Evolutionary conservation across 1,284 basidiomycete genomes (phyloP).

Genomic region (Anthracocystis panici-leucophaei): DNA sequence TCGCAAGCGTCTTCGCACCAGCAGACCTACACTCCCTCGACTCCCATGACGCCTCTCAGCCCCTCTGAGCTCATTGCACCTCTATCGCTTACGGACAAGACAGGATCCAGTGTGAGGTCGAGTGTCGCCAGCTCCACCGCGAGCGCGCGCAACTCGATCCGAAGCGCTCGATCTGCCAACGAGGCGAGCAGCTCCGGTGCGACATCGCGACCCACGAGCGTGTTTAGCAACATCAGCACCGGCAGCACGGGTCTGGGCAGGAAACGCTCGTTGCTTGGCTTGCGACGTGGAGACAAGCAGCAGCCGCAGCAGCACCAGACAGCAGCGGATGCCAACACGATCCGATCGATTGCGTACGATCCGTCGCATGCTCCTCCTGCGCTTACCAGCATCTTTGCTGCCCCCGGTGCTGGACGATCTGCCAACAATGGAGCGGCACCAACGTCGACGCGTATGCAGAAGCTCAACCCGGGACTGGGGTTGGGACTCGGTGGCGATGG

Average conservation of each 20-base stretch:
- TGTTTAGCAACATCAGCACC: constrained; percentile 54
- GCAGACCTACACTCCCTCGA: constrained; percentile 49
- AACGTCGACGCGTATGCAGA: constrained; percentile 40
- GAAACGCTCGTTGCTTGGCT: constrained; percentile 46
- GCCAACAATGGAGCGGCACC: constrained; percentile 7
- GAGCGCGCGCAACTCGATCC: constrained; percentile 35
- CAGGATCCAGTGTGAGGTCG: constrained; percentile 15
- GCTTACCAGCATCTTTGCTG: constrained; percentile 37
- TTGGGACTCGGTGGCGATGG: constrained; percentile 43
- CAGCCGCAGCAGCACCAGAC: constrained; percentile 17
- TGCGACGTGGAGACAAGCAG: constrained; percentile 39
- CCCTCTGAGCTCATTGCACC: constrained; percentile 52
- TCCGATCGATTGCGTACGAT: constrained; percentile 52
- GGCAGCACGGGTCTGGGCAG: constrained; percentile 39
- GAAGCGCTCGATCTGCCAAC: constrained; percentile 31
- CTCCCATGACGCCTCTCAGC: constrained; percentile 54
- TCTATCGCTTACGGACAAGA: constrained; percentile 46
- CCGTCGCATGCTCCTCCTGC: constrained; percentile 27
- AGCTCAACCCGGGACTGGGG: constrained; percentile 60
- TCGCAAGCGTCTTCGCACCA: constrained; percentile 53
- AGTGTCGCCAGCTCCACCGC: constrained; percentile 33
- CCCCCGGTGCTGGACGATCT: constrained; percentile 14
- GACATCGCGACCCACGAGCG: constrained; percentile 48
- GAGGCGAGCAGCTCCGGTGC: constrained; percentile 29
- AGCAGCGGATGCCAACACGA: constrained; percentile 29